Base-by-base conservation (phyloP, 768 basidiomycete genomes). In the Dictyophora rubrovolvata region DNA sequence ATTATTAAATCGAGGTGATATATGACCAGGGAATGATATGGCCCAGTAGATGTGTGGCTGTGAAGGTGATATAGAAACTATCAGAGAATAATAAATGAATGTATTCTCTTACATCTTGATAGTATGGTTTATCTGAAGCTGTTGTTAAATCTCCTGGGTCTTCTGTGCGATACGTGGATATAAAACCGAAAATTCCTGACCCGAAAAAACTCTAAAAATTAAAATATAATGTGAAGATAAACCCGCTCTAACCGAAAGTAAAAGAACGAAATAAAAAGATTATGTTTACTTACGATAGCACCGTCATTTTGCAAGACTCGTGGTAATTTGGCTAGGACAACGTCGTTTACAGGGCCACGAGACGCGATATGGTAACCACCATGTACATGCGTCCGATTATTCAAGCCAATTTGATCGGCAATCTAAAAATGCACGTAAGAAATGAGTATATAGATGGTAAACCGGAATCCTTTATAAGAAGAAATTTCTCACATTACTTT, bases 21-120 rank as follows among this genome's bases (percentile, higher is more conserved):
- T 10, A 28, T 59, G 57, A 36, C 57, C 57, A n/a, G 57, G 57
- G 49, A 59, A 59, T 20, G 57, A 59, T 34, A 59, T 20, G 1
- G 57, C 57, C 57, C 57, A 59, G 21, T 17, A 59, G 4, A 59
- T 12, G 28, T 59, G 57, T 12, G 57, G 57, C 57, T 59, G 57
- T 17, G 18, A 48, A 52, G n/a, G 50, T 59, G n/a, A 59, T 42
- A 35, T 23, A 6, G 56, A 50, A 57, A 21, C 22, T 18, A n/a
- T 17, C 5, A 48, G 47, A 1, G 3, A n/a, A n/a, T 10, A 14
- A 2, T 21, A 21, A 56, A 46, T 37, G 33, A 36, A 28, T 28
- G 2, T 2, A 28, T 28, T 28, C 50, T 18, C 57, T 59, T 33
- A 59, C 57, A 42, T 59, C 57, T 28, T 59, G 50, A 36, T 35